Conservation (phyloP, 768 basidiomycete genomes). For the Kwoniella heveanensis region DNA sequence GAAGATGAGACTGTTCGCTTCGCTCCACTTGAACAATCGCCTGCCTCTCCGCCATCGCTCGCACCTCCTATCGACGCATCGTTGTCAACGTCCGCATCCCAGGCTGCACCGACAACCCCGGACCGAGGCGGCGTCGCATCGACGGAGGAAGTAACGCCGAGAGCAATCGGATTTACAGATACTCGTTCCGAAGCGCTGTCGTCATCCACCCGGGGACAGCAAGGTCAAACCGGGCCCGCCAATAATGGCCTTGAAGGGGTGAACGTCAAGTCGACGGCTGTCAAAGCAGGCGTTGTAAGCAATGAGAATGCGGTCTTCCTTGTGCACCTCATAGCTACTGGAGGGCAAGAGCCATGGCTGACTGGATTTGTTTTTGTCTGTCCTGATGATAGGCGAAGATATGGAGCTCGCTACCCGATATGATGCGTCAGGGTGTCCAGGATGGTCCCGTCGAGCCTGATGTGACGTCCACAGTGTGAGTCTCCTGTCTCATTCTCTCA, state of each 20-base stretch:
- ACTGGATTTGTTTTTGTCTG: not conserved
- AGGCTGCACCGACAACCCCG: not conserved
- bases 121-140: not conserved
- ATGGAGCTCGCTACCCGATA: conserved; percentile 52
- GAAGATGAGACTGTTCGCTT: conserved; percentile 14
- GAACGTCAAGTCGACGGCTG: conserved; percentile 13
- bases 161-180: not conserved
- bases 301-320: conserved; percentile 11
- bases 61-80: conserved; percentile 1
- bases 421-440: conserved; percentile 34
- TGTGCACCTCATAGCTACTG: too few relatives aligned
- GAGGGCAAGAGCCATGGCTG: not conserved
- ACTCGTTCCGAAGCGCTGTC: not conserved
- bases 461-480: conserved; percentile 28
- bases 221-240: too few relatives aligned
- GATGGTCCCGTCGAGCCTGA: conserved; percentile 10
- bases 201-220: not conserved
- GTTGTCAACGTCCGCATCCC: not conserved
- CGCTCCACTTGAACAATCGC: not conserved
- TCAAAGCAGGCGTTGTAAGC: conserved; percentile 31
- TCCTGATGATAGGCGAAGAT: conserved; percentile 25
- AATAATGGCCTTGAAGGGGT: conserved; percentile 22
- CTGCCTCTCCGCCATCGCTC: conserved; percentile 11
- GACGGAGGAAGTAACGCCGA: not conserved
- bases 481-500: conserved; percentile 2